Base-by-base conservation (phyloP, 169 alveolate genomes). In the Eimeria acervulina region DNA sequence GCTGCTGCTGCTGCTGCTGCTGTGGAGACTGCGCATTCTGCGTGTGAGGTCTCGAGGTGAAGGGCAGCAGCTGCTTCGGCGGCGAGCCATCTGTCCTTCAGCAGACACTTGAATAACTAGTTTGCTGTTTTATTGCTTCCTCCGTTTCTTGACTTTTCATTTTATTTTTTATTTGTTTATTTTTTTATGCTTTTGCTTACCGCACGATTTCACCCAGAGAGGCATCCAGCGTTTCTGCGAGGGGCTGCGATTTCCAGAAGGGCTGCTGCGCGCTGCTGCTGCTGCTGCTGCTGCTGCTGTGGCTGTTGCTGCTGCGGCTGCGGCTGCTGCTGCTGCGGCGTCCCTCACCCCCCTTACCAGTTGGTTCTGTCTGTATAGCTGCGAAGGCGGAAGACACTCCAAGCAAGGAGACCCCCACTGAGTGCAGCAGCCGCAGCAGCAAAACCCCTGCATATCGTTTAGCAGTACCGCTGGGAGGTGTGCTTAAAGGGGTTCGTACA, bases 371-470 rank as follows among this genome's bases (percentile, higher is more conserved):
- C 72, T 63, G 83, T 72, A 47, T 74, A 40, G 95, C 70, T 4
- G 42, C 91, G 68, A 51, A 83, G 55, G 95, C 90, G n/a, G 95
- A 63, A 42, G 38, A 17, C 68, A 40, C n/a, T 33, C 95, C 96
- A 74, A 96, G 68, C 94, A 97, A 94, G 81, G 88, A 78, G 33
- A 96, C 78, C 42, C 95, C 95, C 23, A 95, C 94, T 59, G 95
- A 68, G 47, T 97, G 98, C 91, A 97, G 95, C 85, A 96, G 81
- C 81, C 91, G 89, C 68, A 97, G 90, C 36, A 97, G 95, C 96
- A 96, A 89, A 97, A 97, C 96, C 55, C 98, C 98, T 51, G 96
- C 96, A 63, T 96, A 96, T n/a, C 97, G 96, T 55, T 94, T 95
- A n/a, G 98, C 96, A 44, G 96, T 93, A 44, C 96, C 94, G 42